Evolutionary conservation across 768 basidiomycete species (phyloP).

Genomic region (Lentinula lateritia): DNA sequence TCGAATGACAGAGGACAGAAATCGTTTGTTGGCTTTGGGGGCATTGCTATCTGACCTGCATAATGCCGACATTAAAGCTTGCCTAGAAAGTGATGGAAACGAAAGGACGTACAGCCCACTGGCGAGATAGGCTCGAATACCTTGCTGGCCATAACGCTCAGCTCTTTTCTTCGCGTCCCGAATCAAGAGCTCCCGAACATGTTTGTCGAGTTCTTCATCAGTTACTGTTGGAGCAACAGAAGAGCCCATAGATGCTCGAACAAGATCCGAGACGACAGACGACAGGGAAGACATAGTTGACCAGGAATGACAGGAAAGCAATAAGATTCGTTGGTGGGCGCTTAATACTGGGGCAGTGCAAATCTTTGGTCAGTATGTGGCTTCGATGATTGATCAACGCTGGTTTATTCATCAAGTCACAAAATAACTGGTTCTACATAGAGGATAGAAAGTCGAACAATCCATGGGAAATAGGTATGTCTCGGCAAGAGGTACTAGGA

Average conservation of each 20-base stretch:
- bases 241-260: conserved; percentile 73
- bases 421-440: too few relatives aligned
- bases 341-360: background rate
- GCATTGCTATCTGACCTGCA: conserved; percentile 62
- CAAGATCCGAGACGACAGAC: conserved; percentile 77
- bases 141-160: conserved; percentile 68
- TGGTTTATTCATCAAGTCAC: too few relatives aligned
- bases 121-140: conserved; percentile 73
- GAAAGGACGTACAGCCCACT: conserved; percentile 35
- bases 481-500: too few relatives aligned
- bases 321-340: background rate
- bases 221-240: conserved; percentile 52
- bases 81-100: background rate
- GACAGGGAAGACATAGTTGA: conserved; percentile 50
- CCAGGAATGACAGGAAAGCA: background rate
- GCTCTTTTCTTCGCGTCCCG: conserved; percentile 93
- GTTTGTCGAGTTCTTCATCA: conserved; percentile 86
- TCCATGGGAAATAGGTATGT: too few relatives aligned
- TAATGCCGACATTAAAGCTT: background rate
- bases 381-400: too few relatives aligned
- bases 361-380: background rate
- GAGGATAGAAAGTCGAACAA: too few relatives aligned
- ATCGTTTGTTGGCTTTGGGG: conserved; percentile 79
- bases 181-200: conserved; percentile 88
- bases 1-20: conserved; percentile 79